phyloP scores from a whole-genome alignment of 768 basidiomycete genomes.

The Podaxis sp. region DNA sequence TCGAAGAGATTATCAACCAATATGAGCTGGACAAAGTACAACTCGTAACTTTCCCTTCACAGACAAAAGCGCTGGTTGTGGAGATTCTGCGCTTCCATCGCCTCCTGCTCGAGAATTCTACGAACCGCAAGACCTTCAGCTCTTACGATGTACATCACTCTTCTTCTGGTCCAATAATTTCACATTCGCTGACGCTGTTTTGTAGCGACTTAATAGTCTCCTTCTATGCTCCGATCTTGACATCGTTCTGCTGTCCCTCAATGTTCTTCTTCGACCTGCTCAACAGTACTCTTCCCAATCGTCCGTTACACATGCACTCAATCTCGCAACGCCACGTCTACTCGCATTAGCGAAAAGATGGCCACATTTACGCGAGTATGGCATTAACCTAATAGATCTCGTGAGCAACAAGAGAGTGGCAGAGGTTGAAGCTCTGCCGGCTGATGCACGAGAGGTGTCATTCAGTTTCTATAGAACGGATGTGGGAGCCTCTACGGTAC shows the following conservation, averaged over 20 bases:
- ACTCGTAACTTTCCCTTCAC: conserved; percentile 68
- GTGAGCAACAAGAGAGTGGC: conserved; percentile 48
- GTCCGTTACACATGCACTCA: conserved; percentile 77
- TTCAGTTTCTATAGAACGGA: conserved; percentile 79
- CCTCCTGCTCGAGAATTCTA: conserved; percentile 92
- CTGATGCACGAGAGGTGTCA: conserved; percentile 73
- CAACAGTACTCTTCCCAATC: conserved; percentile 93
- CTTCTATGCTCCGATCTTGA: conserved; percentile 88
- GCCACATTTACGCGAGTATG: conserved; percentile 77
- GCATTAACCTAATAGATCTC: conserved; percentile 71
- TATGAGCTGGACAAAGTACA: conserved; percentile 88
- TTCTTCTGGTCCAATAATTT: conserved; percentile 8
- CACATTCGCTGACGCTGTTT: conserved; percentile 8
- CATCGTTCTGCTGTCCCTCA: conserved; percentile 76
- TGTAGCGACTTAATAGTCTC: conserved; percentile 84
- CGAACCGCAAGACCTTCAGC: conserved; percentile 92
- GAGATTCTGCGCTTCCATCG: conserved; percentile 88
- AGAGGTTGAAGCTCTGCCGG: conserved; percentile 59
- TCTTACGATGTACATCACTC: conserved; percentile 85
- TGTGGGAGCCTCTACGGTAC: conserved; percentile 29
- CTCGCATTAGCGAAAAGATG: conserved; percentile 82
- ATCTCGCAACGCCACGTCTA: conserved; percentile 75
- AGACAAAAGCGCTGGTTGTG: conserved; percentile 68
- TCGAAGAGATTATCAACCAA: conserved; percentile 77
- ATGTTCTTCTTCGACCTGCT: conserved; percentile 85